phyloP scores from a whole-genome alignment of 305 asterid genomes.

The Fraxinus latifolia region DNA sequence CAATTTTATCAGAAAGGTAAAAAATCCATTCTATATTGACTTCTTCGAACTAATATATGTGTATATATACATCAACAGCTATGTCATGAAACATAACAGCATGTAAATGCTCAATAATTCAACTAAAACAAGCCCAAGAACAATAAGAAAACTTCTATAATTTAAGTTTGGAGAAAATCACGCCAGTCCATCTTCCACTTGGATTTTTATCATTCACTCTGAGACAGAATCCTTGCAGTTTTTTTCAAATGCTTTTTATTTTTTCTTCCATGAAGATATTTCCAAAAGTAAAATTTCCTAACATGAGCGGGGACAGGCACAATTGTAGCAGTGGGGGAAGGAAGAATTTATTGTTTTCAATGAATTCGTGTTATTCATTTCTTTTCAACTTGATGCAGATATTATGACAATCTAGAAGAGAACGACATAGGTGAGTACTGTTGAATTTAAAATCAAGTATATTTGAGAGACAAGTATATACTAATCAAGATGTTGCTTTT shows the following conservation, averaged over 20 bases:
- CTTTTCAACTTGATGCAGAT: background rate
- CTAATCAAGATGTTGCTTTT: background rate
- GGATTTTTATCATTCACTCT: background rate
- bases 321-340: background rate
- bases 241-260: background rate
- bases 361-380: background rate
- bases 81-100: background rate
- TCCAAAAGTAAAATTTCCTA: background rate
- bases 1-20: conserved; percentile 5
- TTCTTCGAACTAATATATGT: background rate
- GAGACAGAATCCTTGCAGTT: background rate
- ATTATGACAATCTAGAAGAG: background rate
- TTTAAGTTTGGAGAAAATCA: background rate
- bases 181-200: background rate
- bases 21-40: conserved; percentile 2
- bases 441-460: background rate
- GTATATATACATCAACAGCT: background rate
- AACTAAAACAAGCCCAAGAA: background rate
- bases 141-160: background rate
- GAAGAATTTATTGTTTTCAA: background rate
- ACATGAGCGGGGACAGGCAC: background rate
- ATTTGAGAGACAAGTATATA: background rate
- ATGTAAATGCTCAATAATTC: background rate
- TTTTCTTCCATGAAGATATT: background rate
- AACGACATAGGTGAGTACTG: background rate